Percentiles rank a stretch among this genome's conserved stretches.
These are phyloP conservation scores for Talaromyces sp. DNA, from an alignment of 2,329 filamentous ascomycete species.

Conservation along the genomic window DNA sequence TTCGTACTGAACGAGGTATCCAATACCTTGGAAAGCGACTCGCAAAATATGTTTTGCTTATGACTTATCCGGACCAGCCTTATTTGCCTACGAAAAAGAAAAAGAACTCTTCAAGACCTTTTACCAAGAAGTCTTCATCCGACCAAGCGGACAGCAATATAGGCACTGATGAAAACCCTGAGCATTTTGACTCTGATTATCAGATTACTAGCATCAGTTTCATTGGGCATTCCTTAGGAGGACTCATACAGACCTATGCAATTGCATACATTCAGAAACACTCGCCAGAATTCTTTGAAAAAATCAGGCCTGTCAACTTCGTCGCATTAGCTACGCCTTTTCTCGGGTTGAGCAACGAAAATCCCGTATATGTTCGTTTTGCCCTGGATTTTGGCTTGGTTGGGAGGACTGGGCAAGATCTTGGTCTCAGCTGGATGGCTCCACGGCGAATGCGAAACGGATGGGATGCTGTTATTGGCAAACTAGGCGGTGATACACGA, in stretches of 20 bases:
- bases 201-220: conserved; percentile 93
- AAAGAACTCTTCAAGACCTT: conserved; percentile 31
- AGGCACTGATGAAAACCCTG: conserved; percentile 10
- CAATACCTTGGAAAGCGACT: conserved; percentile 94
- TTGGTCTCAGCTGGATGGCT: conserved; percentile 89
- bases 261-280: conserved; percentile 96
- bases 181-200: conserved; percentile 45
- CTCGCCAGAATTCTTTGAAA: conserved; percentile 81
- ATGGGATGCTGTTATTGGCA: conserved; percentile 81
- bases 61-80: conserved; percentile 92
- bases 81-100: conserved; percentile 61
- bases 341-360: conserved; percentile 90
- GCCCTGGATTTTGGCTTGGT: conserved; percentile 94
- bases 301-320: conserved; percentile 85
- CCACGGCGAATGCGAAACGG: conserved; percentile 78
- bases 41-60: conserved; percentile 79
- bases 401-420: conserved; percentile 89
- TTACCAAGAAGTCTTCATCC: conserved; percentile 27
- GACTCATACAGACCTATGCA: conserved; percentile 85
- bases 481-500: conserved; percentile 59
- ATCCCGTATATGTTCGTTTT: conserved; percentile 94
- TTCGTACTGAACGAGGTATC: conserved; percentile 87
- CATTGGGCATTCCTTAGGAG: conserved; percentile 84
- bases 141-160: not conserved
- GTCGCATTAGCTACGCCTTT: conserved; percentile 82